Percentiles rank a stretch among this genome's conserved stretches.
Evolutionary conservation across 2,329 filamentous ascomycete genomes (phyloP).

Genomic region (Beauveria asiatica): DNA sequence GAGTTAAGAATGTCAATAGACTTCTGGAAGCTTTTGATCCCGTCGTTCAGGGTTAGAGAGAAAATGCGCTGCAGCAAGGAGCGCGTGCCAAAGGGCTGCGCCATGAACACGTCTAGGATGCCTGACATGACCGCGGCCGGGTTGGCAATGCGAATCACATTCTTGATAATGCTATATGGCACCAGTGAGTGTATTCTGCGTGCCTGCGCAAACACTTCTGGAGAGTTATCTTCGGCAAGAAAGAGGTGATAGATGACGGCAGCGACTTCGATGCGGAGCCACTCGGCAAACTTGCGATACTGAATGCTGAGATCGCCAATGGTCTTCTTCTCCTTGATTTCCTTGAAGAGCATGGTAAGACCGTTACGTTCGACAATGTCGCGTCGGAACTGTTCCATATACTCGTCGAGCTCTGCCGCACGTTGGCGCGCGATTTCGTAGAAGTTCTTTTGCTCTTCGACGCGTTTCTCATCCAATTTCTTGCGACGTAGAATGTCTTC

Average conservation of each 20-base stretch:
- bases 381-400: conserved; percentile 84
- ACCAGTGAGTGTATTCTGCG: conserved; percentile 92
- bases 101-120: conserved; percentile 87
- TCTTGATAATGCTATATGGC: conserved; percentile 88
- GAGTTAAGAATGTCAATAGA: conserved; percentile 69
- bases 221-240: conserved; percentile 94
- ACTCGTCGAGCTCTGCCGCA: conserved; percentile 87
- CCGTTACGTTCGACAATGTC: conserved; percentile 68
- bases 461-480: conserved; percentile 73
- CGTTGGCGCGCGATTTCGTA: conserved; percentile 91
- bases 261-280: conserved; percentile 93
- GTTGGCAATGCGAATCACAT: conserved; percentile 93
- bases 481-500: conserved; percentile 74
- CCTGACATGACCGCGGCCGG: conserved; percentile 96
- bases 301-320: conserved; percentile 86
- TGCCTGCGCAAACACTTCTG: conserved; percentile 87
- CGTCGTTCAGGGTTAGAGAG: conserved; percentile 81
- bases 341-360: conserved; percentile 82
- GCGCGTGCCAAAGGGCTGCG: conserved; percentile 84
- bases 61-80: conserved; percentile 94
- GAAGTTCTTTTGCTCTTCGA: conserved; percentile 88
- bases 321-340: conserved; percentile 82
- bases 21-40: conserved; percentile 77
- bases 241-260: conserved; percentile 96
- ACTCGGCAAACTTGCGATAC: conserved; percentile 97